Evolutionary conservation across 495 filamentous ascomycete species (phyloP).

Genomic region (Venustampulla echinocandica): DNA sequence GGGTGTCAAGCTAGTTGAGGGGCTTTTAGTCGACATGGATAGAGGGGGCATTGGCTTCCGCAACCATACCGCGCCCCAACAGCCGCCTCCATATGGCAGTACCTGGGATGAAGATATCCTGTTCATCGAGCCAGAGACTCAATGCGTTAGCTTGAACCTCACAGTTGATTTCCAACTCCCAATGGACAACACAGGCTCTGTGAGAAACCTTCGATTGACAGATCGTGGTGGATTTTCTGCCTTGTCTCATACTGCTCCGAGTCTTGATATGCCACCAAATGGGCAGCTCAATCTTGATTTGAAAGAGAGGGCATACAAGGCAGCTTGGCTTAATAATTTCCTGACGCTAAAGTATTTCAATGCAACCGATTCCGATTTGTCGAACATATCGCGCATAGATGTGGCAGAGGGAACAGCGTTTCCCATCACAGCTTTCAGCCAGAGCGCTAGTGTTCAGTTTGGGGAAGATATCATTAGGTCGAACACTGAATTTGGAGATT

Average conservation of each 20-base stretch:
- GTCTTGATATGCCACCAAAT: slow-evolving; percentile 11
- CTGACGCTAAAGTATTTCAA: not conserved
- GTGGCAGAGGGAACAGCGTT: not conserved
- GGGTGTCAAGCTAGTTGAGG: slow-evolving; percentile 27
- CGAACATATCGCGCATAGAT: not conserved
- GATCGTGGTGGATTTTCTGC: slow-evolving; percentile 34
- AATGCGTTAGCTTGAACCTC: slow-evolving; percentile 35
- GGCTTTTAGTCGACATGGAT: slow-evolving; percentile 32
- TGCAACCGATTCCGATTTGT: not conserved
- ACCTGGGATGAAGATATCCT: slow-evolving; percentile 35
- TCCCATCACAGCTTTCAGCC: not conserved
- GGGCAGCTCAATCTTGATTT: slow-evolving; percentile 25
- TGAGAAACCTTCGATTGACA: slow-evolving; percentile 19
- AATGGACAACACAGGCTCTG: not conserved
- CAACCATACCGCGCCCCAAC: slow-evolving; percentile 32
- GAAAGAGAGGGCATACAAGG: slow-evolving; percentile 28
- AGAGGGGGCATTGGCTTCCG: slow-evolving; percentile 34
- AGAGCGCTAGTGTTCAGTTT: not conserved
- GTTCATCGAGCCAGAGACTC: slow-evolving; percentile 34
- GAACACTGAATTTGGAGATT: not conserved
- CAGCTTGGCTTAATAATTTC: slow-evolving; percentile 32
- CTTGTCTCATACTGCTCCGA: slow-evolving; percentile 21
- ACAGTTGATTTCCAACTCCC: slow-evolving; percentile 28
- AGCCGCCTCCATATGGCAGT: slow-evolving; percentile 12
- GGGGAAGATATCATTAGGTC: not conserved